Evolutionary conservation across 345 rosid species (phyloP).

Genomic region (Trapa bicornis): DNA sequence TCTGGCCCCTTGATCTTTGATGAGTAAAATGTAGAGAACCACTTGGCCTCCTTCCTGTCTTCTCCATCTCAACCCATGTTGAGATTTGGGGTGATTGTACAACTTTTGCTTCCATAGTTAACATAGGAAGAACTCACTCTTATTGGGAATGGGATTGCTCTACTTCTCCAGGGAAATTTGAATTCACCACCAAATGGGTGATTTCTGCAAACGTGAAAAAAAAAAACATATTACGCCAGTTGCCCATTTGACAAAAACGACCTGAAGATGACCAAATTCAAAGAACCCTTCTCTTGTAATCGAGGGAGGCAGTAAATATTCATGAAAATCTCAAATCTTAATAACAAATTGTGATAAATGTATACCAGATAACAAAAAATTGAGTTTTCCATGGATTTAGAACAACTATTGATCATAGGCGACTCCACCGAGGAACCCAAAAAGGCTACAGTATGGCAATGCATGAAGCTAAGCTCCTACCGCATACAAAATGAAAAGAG

Average conservation of each 20-base stretch:
- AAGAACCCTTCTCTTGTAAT: too few species aligned
- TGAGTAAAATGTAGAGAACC: slow-evolving; percentile 21
- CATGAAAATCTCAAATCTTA: neutral
- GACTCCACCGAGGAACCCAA: neutral
- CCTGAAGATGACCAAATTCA: neutral
- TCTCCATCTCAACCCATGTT: slow-evolving; percentile 29
- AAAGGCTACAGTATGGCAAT: neutral
- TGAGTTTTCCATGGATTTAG: neutral
- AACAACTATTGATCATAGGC: neutral
- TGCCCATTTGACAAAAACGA: neutral
- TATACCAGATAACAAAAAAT: neutral
- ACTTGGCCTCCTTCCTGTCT: slow-evolving; percentile 13
- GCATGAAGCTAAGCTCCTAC: neutral
- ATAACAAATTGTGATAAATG: neutral
- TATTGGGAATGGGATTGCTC: neutral
- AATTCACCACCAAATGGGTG: neutral
- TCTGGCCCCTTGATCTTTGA: slow-evolving; percentile 18
- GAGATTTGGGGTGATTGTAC: slow-evolving; percentile 35
- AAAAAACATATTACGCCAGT: neutral
- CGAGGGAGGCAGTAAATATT: neutral
- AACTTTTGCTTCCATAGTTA: slow-evolving; percentile 45
- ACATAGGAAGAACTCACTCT: neutral
- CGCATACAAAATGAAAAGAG: neutral
- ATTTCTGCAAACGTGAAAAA: neutral
- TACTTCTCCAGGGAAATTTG: neutral